A percentile compares a stretch with the other conserved stretches of the same genome.
phyloP scores from a whole-genome alignment of 306 rosid species.

The Sesbania bispinosa region DNA sequence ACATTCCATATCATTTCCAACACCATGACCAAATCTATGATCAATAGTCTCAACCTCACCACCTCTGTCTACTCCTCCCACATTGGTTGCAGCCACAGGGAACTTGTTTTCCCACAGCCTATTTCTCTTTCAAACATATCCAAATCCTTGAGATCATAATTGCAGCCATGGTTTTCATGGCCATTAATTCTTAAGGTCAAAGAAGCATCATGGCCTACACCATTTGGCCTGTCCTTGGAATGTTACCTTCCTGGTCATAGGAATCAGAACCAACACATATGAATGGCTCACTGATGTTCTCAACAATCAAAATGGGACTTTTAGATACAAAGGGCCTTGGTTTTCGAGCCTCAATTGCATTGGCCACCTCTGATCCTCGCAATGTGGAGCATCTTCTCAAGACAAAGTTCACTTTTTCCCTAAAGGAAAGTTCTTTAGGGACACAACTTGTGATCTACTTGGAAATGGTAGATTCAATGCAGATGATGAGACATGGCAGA shows the following conservation, averaged over 20 bases:
- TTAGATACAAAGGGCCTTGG: constrained; percentile 60
- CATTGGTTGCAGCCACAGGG: neutral
- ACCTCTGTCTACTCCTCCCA: constrained; percentile 9
- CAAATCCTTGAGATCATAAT: constrained; percentile 52
- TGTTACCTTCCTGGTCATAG: constrained; percentile 67
- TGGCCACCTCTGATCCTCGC: constrained; percentile 63
- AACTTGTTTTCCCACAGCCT: neutral
- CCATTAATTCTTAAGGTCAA: constrained; percentile 59
- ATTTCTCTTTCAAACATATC: constrained; percentile 34
- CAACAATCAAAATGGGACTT: constrained; percentile 47
- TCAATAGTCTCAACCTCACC: neutral
- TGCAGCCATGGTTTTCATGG: constrained; percentile 54
- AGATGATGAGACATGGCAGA: constrained; percentile 73
- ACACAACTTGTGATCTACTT: constrained; percentile 61
- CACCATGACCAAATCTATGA: constrained; percentile 28
- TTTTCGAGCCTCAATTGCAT: constrained; percentile 57
- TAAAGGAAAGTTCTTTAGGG: constrained; percentile 77
- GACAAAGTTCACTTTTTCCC: constrained; percentile 56
- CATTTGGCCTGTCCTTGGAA: constrained; percentile 81
- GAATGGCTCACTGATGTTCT: constrained; percentile 63
- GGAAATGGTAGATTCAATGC: constrained; percentile 79
- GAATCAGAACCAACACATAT: constrained; percentile 42
- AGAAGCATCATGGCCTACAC: constrained; percentile 52
- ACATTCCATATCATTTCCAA: constrained; percentile 21
- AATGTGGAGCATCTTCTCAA: constrained; percentile 81